A percentile compares a stretch with the other conserved stretches of the same genome.
These are phyloP conservation scores for Sporobolomyces roseus DNA, from an alignment of 768 basidiomycete species.

Conservation along the genomic window DNA sequence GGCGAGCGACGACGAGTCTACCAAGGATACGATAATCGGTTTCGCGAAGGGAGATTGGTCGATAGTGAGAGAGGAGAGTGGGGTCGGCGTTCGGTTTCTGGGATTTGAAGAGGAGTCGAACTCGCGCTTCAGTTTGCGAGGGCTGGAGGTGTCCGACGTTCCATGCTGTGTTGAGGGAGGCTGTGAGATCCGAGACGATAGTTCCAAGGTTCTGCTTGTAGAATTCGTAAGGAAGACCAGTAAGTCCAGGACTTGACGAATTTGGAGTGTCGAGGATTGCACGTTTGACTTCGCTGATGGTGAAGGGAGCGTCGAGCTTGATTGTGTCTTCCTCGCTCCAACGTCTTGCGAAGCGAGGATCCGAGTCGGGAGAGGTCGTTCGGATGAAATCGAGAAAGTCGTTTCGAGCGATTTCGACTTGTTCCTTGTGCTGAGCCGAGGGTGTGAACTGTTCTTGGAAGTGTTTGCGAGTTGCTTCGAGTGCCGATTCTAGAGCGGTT, in stretches of 20 bases:
- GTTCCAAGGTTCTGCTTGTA: neutral
- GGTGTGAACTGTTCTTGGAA: neutral
- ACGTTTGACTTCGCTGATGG: neutral
- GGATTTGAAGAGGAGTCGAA: conserved; percentile 15
- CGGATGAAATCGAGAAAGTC: neutral
- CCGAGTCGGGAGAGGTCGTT: neutral
- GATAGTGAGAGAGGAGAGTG: neutral
- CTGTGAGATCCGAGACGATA: neutral
- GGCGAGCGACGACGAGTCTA: neutral
- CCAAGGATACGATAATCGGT: conserved; percentile 6
- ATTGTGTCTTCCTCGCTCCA: neutral
- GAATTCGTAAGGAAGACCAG: conserved; percentile 18
- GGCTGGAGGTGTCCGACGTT: neutral
- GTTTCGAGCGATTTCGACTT: neutral
- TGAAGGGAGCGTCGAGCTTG: neutral
- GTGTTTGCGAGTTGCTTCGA: neutral
- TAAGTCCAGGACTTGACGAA: neutral
- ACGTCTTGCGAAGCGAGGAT: neutral
- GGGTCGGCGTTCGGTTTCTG: conserved; percentile 1
- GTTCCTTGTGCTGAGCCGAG: neutral
- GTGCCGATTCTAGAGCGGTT: neutral
- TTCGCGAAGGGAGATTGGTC: conserved; percentile 15
- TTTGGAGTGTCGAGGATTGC: neutral
- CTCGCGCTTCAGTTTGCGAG: neutral
- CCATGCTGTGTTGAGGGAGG: conserved; percentile 10